Percentiles rank a stretch among this genome's conserved stretches.
Evolutionary conservation across 495 filamentous ascomycete genomes (phyloP).

Genomic region (Tetracladium setigerum): DNA sequence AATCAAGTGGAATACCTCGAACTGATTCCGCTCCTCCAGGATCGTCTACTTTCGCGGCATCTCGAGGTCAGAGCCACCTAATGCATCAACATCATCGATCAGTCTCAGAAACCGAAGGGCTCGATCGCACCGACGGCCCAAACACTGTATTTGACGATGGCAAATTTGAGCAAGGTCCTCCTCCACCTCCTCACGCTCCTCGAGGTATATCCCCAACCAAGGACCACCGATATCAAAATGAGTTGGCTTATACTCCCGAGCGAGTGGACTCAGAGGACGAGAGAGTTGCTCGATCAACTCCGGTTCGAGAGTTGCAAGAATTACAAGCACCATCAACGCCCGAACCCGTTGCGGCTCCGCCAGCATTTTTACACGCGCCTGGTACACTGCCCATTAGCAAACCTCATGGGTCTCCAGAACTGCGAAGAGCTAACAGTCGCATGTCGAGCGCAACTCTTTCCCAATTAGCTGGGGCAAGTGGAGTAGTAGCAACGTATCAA

Average conservation of each 20-base stretch:
- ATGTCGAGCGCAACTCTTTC: constrained; percentile 75
- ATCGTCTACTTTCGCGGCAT: constrained; percentile 1
- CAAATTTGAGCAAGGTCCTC: constrained; percentile 27
- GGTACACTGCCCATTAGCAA: constrained; percentile 57
- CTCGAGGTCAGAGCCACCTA: neutral
- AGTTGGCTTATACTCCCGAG: constrained; percentile 35
- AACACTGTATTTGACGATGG: constrained; percentile 17
- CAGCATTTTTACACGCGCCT: constrained; percentile 65
- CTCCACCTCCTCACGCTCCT: constrained; percentile 21
- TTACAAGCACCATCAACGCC: constrained; percentile 52
- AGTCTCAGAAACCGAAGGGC: constrained; percentile 32
- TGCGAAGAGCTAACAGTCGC: constrained; percentile 68
- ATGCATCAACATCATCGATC: constrained; percentile 15
- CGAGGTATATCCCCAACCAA: constrained; percentile 4
- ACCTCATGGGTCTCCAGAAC: constrained; percentile 64
- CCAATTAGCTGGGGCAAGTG: constrained; percentile 62
- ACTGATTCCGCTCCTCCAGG: constrained; percentile 38
- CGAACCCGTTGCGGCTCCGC: constrained; percentile 66
- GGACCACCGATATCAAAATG: constrained; percentile 1
- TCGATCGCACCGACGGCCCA: constrained; percentile 28
- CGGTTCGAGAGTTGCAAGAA: constrained; percentile 39
- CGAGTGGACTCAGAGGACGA: constrained; percentile 55
- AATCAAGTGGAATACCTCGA: constrained; percentile 31
- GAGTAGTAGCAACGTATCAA: constrained; percentile 24
- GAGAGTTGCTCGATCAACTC: constrained; percentile 22